These are phyloP conservation scores for Crithidia thermophila DNA, from an alignment of 208 protist genomes.

Conservation along the genomic window DNA sequence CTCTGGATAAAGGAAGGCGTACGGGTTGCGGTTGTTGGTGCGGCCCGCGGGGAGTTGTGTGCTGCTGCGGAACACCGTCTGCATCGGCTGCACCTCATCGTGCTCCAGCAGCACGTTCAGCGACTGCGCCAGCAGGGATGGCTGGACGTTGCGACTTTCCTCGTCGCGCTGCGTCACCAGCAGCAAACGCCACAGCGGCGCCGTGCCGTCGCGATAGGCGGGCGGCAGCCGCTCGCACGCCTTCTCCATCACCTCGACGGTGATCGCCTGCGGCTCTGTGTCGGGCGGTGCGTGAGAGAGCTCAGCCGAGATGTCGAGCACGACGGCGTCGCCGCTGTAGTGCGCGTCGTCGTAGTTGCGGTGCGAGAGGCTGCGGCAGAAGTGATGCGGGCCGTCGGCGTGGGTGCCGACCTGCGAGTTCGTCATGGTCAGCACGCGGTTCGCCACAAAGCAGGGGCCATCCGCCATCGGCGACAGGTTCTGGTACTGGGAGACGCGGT, in stretches of 20 bases:
- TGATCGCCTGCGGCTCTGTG: constrained; percentile 37
- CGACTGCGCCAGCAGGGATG: neutral
- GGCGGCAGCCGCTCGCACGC: constrained; percentile 24
- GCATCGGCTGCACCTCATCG: neutral
- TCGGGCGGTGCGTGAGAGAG: constrained; percentile 14
- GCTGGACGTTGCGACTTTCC: neutral
- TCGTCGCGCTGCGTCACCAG: constrained; percentile 40
- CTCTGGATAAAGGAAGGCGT: constrained; percentile 48
- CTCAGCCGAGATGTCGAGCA: constrained; percentile 50
- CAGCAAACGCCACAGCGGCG: constrained; percentile 53
- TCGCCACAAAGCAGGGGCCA: constrained; percentile 57
- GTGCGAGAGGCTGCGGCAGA: constrained; percentile 35
- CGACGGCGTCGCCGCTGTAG: constrained; percentile 67
- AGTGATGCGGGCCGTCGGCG: constrained; percentile 70
- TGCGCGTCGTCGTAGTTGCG: constrained; percentile 56
- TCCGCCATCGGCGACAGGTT: constrained; percentile 45
- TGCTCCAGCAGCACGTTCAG: constrained; percentile 7
- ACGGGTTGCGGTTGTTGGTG: constrained; percentile 28
- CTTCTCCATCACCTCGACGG: constrained; percentile 39
- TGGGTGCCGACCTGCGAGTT: constrained; percentile 84
- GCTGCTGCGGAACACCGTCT: neutral
- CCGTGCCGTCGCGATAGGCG: constrained; percentile 7
- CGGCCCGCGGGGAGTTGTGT: neutral
- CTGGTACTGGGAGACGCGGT: constrained; percentile 35
- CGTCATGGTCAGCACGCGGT: constrained; percentile 50